Percentiles rank a stretch among this genome's conserved stretches.
Conservation (phyloP, 2,329 filamentous ascomycete species). For the Sclerotiophoma versabilis region DNA sequence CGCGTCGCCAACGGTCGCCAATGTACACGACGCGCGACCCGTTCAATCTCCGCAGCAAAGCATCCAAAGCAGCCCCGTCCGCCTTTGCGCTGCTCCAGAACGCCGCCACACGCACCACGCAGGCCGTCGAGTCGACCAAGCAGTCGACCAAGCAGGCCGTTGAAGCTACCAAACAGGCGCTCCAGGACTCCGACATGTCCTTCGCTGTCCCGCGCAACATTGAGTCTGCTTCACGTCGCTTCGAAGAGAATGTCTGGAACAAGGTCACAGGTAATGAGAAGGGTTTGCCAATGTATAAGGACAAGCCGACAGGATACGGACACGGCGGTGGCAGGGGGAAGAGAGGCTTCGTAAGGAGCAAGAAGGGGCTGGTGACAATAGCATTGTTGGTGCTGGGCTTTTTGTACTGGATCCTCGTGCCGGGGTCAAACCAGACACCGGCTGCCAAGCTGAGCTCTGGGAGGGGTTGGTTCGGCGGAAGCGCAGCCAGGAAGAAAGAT, state of each 20-base stretch:
- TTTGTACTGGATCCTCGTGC: constrained; percentile 73
- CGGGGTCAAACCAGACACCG: constrained; percentile 48
- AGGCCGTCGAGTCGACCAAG: constrained; percentile 25
- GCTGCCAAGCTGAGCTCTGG: constrained; percentile 47
- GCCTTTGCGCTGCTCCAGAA: constrained; percentile 42
- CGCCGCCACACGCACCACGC: constrained; percentile 36
- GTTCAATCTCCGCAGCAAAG: constrained; percentile 52
- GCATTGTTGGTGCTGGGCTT: constrained; percentile 63
- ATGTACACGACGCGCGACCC: constrained; percentile 57
- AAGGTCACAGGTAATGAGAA: constrained; percentile 66
- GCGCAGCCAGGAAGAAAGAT: constrained; percentile 36
- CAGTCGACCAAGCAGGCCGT: constrained; percentile 41
- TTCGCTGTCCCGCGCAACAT: constrained; percentile 53
- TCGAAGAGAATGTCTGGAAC: constrained; percentile 53
- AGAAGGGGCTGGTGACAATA: constrained; percentile 63
- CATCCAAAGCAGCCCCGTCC: constrained; percentile 36
- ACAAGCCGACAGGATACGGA: constrained; percentile 86
- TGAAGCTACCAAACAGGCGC: constrained; percentile 39
- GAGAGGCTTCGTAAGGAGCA: constrained; percentile 62
- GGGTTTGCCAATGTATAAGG: constrained; percentile 94
- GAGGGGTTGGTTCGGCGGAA: constrained; percentile 36
- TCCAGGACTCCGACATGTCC: constrained; percentile 51
- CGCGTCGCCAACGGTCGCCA: constrained; percentile 12
- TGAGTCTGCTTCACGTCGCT: constrained; percentile 49
- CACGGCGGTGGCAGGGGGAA: constrained; percentile 61